phyloP scores from a whole-genome alignment of 768 basidiomycete species.

The Phaeolepiota aurea region DNA sequence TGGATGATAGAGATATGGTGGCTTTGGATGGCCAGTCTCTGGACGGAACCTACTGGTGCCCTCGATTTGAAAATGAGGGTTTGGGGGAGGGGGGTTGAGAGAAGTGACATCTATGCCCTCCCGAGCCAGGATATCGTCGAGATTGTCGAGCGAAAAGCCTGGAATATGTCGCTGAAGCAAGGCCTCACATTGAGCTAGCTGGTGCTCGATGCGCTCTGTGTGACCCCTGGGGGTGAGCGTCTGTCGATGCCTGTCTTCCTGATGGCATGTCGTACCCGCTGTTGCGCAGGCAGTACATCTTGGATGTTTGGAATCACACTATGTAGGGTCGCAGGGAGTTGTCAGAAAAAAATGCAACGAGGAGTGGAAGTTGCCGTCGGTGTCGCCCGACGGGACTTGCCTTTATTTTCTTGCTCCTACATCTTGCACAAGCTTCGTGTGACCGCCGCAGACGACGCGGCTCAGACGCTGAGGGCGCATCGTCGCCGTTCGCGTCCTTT shows the following conservation, averaged over 20 bases:
- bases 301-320: conserved; percentile 91
- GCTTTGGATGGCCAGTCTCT: conserved; percentile 16
- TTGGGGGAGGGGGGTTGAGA: conserved; percentile 15
- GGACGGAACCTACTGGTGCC: conserved; percentile 18
- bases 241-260: conserved; percentile 84
- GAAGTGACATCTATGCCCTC: conserved; percentile 54
- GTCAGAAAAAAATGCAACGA: conserved; percentile 26
- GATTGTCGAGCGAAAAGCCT: conserved; percentile 53
- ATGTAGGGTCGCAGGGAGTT: conserved; percentile 15
- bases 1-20: conserved; percentile 7
- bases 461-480: conserved; percentile 50
- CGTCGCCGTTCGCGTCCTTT: conserved; percentile 46
- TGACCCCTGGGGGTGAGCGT: conserved; percentile 80
- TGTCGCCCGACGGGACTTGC: conserved; percentile 60
- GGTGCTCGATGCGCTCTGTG: conserved; percentile 74
- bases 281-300: conserved; percentile 80
- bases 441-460: conserved; percentile 78
- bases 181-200: conserved; percentile 70
- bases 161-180: conserved; percentile 70
- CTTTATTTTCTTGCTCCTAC: conserved; percentile 97
- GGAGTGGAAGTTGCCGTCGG: conserved; percentile 80
- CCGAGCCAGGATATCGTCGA: conserved; percentile 56
- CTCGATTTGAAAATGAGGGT: conserved; percentile 24
- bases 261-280: conserved; percentile 72
- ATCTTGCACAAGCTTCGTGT: conserved; percentile 88